A percentile compares a stretch with the other conserved stretches of the same genome.
These are phyloP conservation scores for Tolypocladium ovalisporum DNA, from an alignment of 2,329 filamentous ascomycete genomes.

Conservation along the genomic window DNA sequence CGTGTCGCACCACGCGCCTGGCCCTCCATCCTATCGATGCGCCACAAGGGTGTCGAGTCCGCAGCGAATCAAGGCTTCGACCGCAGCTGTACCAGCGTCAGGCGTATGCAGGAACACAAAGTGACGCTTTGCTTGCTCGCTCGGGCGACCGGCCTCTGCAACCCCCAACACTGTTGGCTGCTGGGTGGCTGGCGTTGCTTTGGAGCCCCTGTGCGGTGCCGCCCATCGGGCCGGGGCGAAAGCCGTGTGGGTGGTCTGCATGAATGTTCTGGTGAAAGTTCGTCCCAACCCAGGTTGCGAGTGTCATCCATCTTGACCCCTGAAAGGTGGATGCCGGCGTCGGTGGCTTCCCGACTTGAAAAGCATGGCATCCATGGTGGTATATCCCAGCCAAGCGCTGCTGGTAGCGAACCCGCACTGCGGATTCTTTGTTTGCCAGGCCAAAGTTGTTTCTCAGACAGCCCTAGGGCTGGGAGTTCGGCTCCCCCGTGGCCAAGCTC, in stretches of 20 bases:
- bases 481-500: not conserved
- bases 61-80: not conserved
- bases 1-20: not conserved
- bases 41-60: conserved; percentile 4
- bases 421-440: not conserved
- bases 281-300: not conserved
- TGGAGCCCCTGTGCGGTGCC: not conserved
- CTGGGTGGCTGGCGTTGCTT: not conserved
- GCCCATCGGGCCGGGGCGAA: not conserved
- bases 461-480: not conserved
- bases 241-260: not conserved
- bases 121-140: not conserved
- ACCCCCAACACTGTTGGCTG: not conserved
- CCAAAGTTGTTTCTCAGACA: not conserved
- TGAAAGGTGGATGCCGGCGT: not conserved
- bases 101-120: conserved; percentile 1
- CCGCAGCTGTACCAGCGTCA: not conserved
- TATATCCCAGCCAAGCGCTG: not conserved
- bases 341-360: not conserved
- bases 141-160: not conserved
- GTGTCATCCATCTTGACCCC: not conserved
- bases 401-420: not conserved
- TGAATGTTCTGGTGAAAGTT: not conserved
- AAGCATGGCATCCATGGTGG: not conserved
- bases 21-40: not conserved